Evolutionary conservation across 371 early-diverging fungal species (phyloP).

Genomic region (Mucor lusitanicus): DNA sequence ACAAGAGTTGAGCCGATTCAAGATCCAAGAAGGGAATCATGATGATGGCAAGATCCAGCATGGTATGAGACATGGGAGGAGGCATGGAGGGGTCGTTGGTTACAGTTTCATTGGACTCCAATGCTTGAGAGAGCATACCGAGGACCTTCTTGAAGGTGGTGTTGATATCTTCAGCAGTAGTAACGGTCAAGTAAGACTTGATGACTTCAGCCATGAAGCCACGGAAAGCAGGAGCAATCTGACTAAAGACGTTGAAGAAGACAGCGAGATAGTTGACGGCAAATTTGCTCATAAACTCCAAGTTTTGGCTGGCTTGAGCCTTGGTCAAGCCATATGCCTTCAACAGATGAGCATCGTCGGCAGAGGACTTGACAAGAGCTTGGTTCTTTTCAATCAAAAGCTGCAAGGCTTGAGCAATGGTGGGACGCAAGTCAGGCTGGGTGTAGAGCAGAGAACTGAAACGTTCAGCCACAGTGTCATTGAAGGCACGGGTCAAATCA

Average conservation of each 20-base stretch:
- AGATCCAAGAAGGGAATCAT: slow-evolving; percentile 76
- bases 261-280: slow-evolving; percentile 77
- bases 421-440: slow-evolving; percentile 77
- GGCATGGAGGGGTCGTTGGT: slow-evolving; percentile 48
- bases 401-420: slow-evolving; percentile 76
- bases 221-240: slow-evolving; percentile 66
- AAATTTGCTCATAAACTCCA: slow-evolving; percentile 65
- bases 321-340: slow-evolving; percentile 59
- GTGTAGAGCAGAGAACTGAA: slow-evolving; percentile 69
- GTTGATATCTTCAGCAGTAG: slow-evolving; percentile 58
- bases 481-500: slow-evolving; percentile 68
- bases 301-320: slow-evolving; percentile 59
- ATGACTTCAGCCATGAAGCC: slow-evolving; percentile 76
- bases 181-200: slow-evolving; percentile 65
- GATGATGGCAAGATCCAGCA: slow-evolving; percentile 74
- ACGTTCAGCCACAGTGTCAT: slow-evolving; percentile 66
- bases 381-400: slow-evolving; percentile 74
- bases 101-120: slow-evolving; percentile 37
- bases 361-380: slow-evolving; percentile 45
- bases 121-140: slow-evolving; percentile 63
- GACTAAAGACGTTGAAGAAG: slow-evolving; percentile 83
- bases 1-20: slow-evolving; percentile 56
- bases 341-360: slow-evolving; percentile 52
- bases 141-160: slow-evolving; percentile 67
- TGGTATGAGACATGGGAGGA: slow-evolving; percentile 71